Percentiles rank a stretch among this genome's conserved stretches.
Evolutionary conservation across 2,329 filamentous ascomycete genomes (phyloP).

Genomic region (Meredithiella fracta): DNA sequence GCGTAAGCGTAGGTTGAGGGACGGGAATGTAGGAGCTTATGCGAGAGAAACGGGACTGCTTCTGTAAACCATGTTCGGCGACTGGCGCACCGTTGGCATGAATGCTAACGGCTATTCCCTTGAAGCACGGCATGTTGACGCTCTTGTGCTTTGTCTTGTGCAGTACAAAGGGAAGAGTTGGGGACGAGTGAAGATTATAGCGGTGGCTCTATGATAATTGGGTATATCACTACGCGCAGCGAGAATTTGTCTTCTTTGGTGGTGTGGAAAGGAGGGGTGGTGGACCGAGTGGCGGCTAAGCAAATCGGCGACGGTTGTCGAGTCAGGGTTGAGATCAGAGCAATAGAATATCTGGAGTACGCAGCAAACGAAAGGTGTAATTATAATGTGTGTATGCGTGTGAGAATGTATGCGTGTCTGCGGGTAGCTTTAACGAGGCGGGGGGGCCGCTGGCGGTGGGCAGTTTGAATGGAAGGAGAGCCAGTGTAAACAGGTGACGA

Average conservation of each 20-base stretch:
- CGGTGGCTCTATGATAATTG: no score
- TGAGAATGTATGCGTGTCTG: not conserved
- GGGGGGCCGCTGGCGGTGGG: not conserved
- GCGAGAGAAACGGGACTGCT: conserved; percentile 74
- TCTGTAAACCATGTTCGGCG: conserved; percentile 85
- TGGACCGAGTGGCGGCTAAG: no score
- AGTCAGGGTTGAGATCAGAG: no score
- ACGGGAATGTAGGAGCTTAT: conserved; percentile 97
- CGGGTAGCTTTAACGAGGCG: not conserved
- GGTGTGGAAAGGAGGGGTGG: no score
- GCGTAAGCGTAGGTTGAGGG: conserved; percentile 58
- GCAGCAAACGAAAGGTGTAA: conserved; percentile 5
- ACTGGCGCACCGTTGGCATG: conserved; percentile 69
- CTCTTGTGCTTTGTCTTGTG: no score
- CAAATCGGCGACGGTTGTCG: no score
- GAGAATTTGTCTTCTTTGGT: no score
- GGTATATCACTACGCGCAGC: no score
- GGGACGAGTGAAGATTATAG: no score
- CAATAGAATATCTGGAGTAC: no score
- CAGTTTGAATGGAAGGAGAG: not conserved
- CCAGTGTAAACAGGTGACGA: no score
- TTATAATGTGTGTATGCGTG: not conserved
- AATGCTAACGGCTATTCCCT: conserved; percentile 96
- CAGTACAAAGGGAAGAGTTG: no score
- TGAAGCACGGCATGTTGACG: conserved; percentile 75